These are phyloP conservation scores for Dipteronia sinensis DNA, from an alignment of 345 rosid species.

Conservation along the genomic window DNA sequence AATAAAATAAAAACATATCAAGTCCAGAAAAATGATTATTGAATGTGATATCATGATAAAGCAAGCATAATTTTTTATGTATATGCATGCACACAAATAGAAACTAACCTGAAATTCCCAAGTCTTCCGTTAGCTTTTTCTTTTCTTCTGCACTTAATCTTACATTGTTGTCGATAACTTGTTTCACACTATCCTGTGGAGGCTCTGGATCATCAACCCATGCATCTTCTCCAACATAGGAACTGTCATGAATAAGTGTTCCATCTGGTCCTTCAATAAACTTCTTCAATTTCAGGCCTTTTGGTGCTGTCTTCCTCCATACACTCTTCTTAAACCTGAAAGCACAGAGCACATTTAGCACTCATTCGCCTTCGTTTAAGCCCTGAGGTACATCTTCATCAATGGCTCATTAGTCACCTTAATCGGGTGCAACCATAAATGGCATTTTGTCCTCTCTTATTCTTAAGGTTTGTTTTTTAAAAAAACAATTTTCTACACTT, in stretches of 20 bases:
- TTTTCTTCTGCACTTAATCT: slow-evolving; percentile 63
- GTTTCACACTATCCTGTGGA: slow-evolving; percentile 52
- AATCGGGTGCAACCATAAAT: background rate
- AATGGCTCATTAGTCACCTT: background rate
- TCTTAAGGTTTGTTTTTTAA: background rate
- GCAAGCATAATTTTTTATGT: slow-evolving; percentile 7
- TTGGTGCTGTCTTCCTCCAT: slow-evolving; percentile 85
- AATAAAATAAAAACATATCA: background rate
- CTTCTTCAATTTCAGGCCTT: slow-evolving; percentile 88
- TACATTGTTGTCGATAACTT: slow-evolving; percentile 53
- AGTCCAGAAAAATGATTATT: slow-evolving; percentile 10
- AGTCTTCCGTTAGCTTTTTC: slow-evolving; percentile 61
- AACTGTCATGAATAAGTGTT: slow-evolving; percentile 69
- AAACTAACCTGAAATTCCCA: slow-evolving; percentile 66
- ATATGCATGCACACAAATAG: slow-evolving; percentile 16
- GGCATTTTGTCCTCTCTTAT: background rate
- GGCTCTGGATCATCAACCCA: slow-evolving; percentile 76
- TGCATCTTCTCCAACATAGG: slow-evolving; percentile 93
- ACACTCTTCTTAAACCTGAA: slow-evolving; percentile 81
- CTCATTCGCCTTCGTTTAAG: background rate
- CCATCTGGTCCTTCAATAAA: slow-evolving; percentile 79
- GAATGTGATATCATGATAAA: background rate
- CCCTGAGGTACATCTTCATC: background rate
- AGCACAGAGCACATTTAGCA: background rate
- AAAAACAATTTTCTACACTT: background rate